Evolutionary conservation across 257 asterid species (phyloP).

Genomic region (Dorcoceras hygrometricum): DNA sequence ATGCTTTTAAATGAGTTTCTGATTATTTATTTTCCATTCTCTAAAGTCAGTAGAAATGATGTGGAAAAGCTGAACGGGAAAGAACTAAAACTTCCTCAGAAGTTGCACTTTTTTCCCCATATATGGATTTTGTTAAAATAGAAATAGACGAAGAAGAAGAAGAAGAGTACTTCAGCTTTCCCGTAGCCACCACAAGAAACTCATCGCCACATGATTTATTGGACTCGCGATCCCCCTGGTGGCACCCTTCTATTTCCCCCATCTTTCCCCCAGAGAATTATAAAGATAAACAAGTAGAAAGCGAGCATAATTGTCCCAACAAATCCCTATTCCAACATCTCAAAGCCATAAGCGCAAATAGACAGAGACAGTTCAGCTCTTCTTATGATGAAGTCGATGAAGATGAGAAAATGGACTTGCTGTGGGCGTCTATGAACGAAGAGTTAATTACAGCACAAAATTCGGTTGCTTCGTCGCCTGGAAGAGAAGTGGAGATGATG

Average conservation of each 20-base stretch:
- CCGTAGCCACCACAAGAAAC: not conserved
- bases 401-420: conserved; percentile 13
- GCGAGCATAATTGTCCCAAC: no score
- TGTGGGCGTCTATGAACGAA: conserved; percentile 11
- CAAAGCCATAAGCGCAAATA: not conserved
- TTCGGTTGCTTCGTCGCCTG: not conserved
- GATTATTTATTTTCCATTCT: not conserved
- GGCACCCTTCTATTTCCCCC: not conserved
- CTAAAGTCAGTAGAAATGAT: not conserved
- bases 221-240: conserved; percentile 1
- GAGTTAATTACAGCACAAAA: not conserved
- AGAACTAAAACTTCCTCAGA: not conserved
- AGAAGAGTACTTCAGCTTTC: conserved; percentile 14
- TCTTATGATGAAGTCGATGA: not conserved
- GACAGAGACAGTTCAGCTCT: not conserved
- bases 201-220: not conserved
- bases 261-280: not conserved
- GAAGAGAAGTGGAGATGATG: not conserved
- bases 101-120: not conserved
- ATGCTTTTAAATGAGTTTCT: no score
- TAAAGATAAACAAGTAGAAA: not conserved
- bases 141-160: conserved; percentile 5
- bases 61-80: not conserved
- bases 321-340: not conserved
- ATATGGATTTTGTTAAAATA: not conserved